Evolutionary conservation across 805 yeast genomes (phyloP).

Genomic region (Ogataea paraovalis): DNA sequence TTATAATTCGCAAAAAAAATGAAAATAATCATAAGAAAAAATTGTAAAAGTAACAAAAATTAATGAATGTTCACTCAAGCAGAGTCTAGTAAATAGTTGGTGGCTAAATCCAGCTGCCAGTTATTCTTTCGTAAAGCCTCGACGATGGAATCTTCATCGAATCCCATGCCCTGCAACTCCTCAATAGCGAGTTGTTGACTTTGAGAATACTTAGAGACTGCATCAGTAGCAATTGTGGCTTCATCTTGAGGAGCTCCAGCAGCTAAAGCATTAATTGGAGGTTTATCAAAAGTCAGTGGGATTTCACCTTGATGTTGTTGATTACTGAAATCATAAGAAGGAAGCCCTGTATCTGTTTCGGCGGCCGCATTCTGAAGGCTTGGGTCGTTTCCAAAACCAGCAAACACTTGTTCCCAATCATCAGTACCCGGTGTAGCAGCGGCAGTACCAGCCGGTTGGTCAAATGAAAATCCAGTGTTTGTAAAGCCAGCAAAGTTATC

Average conservation of each 20-base stretch:
- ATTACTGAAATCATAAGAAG: constrained; percentile 3
- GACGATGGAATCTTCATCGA: constrained; percentile 58
- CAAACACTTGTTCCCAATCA: constrained; percentile 93
- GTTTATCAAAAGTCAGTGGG: constrained; percentile 5
- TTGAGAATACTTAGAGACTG: constrained; percentile 17
- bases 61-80: constrained; percentile 36
- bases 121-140: constrained; percentile 64
- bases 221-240: neutral
- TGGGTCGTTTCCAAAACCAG: constrained; percentile 70
- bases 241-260: neutral
- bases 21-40: neutral
- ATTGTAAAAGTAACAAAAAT: neutral
- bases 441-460: constrained; percentile 21
- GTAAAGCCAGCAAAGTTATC: constrained; percentile 33
- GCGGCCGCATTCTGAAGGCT: constrained; percentile 9
- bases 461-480: constrained; percentile 25
- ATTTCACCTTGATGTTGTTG: constrained; percentile 15
- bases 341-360: constrained; percentile 3
- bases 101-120: constrained; percentile 84
- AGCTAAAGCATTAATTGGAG: neutral
- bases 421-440: constrained; percentile 39
- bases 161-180: constrained; percentile 89
- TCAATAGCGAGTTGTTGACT: constrained; percentile 51
- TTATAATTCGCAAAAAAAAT: neutral
- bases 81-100: constrained; percentile 74